Conservation (phyloP, 2,329 filamentous ascomycete species). For the Phialemonium atrogriseum region DNA sequence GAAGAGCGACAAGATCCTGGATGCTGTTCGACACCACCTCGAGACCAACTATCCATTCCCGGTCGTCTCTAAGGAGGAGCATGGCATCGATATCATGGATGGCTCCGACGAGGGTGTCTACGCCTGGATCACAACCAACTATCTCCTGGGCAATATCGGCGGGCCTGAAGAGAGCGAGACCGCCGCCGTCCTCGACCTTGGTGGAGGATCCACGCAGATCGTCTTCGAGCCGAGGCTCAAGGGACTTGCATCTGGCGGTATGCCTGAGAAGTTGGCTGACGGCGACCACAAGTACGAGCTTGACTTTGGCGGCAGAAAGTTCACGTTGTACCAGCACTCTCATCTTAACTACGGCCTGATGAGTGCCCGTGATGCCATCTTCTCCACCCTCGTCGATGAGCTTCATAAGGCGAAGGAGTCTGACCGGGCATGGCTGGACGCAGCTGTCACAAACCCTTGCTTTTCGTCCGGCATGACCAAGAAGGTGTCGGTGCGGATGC, state of each 20-base stretch:
- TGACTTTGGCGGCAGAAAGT: conserved; percentile 81
- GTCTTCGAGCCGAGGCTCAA: conserved; percentile 96
- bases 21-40: conserved; percentile 73
- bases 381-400: conserved; percentile 65
- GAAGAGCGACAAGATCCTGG: conserved; percentile 74
- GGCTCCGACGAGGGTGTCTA: conserved; percentile 96
- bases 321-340: conserved; percentile 94
- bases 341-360: conserved; percentile 96
- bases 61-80: conserved; percentile 74
- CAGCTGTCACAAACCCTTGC: conserved; percentile 75
- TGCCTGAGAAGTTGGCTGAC: conserved; percentile 76
- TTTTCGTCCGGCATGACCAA: conserved; percentile 73
- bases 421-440: conserved; percentile 58
- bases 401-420: conserved; percentile 55
- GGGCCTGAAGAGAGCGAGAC: conserved; percentile 83
- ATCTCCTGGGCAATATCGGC: conserved; percentile 95
- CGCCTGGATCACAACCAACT: conserved; percentile 98
- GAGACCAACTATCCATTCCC: conserved; percentile 93
- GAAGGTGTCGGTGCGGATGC: conserved; percentile 64
- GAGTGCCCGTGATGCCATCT: conserved; percentile 83
- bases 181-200: conserved; percentile 86
- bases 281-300: conserved; percentile 96
- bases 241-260: conserved; percentile 60
- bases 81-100: conserved; percentile 94
- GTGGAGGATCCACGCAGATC: conserved; percentile 95